A percentile compares a stretch with the other conserved stretches of the same genome.
Evolutionary conservation across 2,329 filamentous ascomycete genomes (phyloP).

Genomic region (Xenosphaeropsis pyriputrescens): DNA sequence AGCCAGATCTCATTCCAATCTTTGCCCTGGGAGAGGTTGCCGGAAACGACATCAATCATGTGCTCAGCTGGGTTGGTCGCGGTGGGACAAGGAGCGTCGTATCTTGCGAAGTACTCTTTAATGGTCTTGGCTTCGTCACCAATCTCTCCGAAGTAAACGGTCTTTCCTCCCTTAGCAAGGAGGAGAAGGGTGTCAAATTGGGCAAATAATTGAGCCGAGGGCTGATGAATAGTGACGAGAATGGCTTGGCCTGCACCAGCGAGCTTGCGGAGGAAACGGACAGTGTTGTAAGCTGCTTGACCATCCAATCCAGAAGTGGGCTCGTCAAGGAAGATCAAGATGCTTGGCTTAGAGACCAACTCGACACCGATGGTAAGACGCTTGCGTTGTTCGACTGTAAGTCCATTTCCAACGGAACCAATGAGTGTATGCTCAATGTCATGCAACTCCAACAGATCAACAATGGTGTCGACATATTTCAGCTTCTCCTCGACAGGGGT

Average conservation of each 20-base stretch:
- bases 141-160: conserved; percentile 53
- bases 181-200: conserved; percentile 45
- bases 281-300: conserved; percentile 45
- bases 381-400: conserved; percentile 46
- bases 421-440: conserved; percentile 50
- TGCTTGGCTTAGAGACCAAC: conserved; percentile 34
- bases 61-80: conserved; percentile 35
- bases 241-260: conserved; percentile 33
- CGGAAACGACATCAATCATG: conserved; percentile 26
- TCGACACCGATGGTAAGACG: conserved; percentile 42
- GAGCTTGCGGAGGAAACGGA: conserved; percentile 42
- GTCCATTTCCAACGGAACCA: conserved; percentile 41
- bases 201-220: conserved; percentile 32
- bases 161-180: conserved; percentile 45
- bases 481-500: conserved; percentile 59
- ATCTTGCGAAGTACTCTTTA: conserved; percentile 50
- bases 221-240: conserved; percentile 36
- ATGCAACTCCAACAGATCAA: conserved; percentile 42
- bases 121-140: conserved; percentile 39
- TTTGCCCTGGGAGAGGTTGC: conserved; percentile 25
- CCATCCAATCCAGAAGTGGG: conserved; percentile 44
- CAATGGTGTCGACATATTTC: conserved; percentile 66
- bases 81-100: conserved; percentile 35
- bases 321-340: conserved; percentile 44
- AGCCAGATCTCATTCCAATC: conserved; percentile 64